Base-by-base conservation (phyloP, 176 grass and related monocot genomes). In the Zea luxurians region DNA sequence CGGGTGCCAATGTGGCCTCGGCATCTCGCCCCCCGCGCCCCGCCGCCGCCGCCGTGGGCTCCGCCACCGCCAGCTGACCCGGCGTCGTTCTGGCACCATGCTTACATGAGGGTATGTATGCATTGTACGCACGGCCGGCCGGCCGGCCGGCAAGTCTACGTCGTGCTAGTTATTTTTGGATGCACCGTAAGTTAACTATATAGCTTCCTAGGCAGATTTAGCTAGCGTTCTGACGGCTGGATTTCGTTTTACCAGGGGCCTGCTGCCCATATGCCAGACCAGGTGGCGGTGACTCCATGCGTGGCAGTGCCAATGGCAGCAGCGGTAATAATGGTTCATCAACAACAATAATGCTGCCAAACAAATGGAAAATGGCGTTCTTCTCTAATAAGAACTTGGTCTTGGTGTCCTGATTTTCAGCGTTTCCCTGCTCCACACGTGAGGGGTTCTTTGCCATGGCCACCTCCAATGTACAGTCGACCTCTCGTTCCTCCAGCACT, bases 71-170 rank as follows among this genome's bases (percentile, higher is more conserved):
- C 66, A 13, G 62, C 79, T 5, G 84, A 98, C 64, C 83, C 85
- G 18, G 64, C 78, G 10, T 94, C 74, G 10, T 94, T 83, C 78
- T 92, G 83, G 87, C 91, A 89, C 37, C 87, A 94, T 16, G 71
- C 73, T 7, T 94, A 83, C 83, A 77, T 84, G 71, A 90, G 87
- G 80, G 93, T 90, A 86, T 27, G 59, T 35, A 2, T 35, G 9
- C 27, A 27, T 27, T 58, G n/a, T 20, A 52, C 1, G 13, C 13
- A 46, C 9, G 45, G 27, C 27, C 27, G 27, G 27, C 27, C 27
- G 27, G 27, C 27, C 27, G 27, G 27, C 27, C 27, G 27, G 27
- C 27, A 27, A 27, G 27, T 46, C 10, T 46, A 46, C 11, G 11
- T 10, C 11, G 11, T 10, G 36, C 62, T 44, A 44, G 4, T 48